Evolutionary conservation across 345 rosid species (phyloP).

Genomic region (Hibiscus trionum): DNA sequence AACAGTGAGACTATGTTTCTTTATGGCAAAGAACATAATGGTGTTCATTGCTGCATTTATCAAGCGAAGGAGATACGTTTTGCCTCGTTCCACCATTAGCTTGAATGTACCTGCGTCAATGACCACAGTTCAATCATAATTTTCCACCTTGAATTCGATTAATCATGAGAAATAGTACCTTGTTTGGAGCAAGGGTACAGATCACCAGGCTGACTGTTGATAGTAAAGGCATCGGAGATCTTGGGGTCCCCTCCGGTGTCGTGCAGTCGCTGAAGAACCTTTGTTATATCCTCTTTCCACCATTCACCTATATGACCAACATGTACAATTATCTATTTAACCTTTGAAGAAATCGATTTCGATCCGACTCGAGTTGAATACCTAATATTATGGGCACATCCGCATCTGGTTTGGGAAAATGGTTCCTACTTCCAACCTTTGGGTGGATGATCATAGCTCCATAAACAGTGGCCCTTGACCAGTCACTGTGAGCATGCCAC

Average conservation of each 20-base stretch:
- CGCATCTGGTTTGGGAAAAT: slow-evolving; percentile 21
- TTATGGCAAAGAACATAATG: slow-evolving; percentile 26
- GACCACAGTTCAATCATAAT: not conserved
- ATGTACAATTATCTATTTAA: not conserved
- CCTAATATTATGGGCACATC: slow-evolving; percentile 36
- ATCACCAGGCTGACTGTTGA: slow-evolving; percentile 48
- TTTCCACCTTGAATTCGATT: not conserved
- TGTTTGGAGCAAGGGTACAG: slow-evolving; percentile 29
- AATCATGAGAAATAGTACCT: slow-evolving; percentile 9
- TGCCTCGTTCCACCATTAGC: slow-evolving; percentile 17
- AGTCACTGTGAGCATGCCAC: slow-evolving; percentile 55
- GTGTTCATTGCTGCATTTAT: slow-evolving; percentile 24
- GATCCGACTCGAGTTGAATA: not conserved
- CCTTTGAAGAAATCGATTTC: not conserved
- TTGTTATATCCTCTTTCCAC: slow-evolving; percentile 34
- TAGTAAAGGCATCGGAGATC: slow-evolving; percentile 40
- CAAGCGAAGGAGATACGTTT: slow-evolving; percentile 27
- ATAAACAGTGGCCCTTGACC: slow-evolving; percentile 40
- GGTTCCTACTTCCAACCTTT: slow-evolving; percentile 14
- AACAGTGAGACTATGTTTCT: slow-evolving; percentile 23
- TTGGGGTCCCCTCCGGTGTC: slow-evolving; percentile 25
- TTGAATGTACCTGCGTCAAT: slow-evolving; percentile 14
- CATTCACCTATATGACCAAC: slow-evolving; percentile 27
- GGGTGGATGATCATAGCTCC: slow-evolving; percentile 34
- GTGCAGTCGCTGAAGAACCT: slow-evolving; percentile 2